Base-by-base conservation (phyloP, 78 protist genomes). In the Protostelium mycophagum region DNA sequence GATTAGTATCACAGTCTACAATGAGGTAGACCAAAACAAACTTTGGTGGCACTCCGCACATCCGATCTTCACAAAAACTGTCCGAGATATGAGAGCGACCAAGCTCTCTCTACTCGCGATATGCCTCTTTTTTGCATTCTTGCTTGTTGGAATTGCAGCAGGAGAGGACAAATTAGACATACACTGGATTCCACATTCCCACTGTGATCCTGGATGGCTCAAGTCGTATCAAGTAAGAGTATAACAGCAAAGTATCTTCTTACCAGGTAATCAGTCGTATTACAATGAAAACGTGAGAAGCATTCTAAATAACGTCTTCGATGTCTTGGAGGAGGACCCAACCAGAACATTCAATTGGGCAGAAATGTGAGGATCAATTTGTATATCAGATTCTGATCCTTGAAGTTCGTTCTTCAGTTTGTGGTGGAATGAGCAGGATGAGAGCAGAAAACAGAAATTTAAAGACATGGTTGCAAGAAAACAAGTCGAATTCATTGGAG, bases 141-240 rank as follows among this genome's bases (percentile, higher is more conserved):
- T n/a, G n/a, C n/a, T n/a, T n/a, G n/a, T n/a, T n/a, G n/a, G n/a
- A n/a, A n/a, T n/a, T n/a, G n/a, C n/a, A n/a, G n/a, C n/a, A n/a
- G n/a, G n/a, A n/a, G 73, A 51, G 73, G 73, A 36, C 38, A 73
- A 9, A 35, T 36, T 88, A 37, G 34, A 88, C 5, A 37, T 90
- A 0, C 92, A 90, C 84, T 5, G 83, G 0, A 89, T 94, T 25
- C 89, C 97, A 0, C 95, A 92, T 63, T 87, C 94, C 28, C 97
- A 95, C 87, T 90, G 93, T 16, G 97, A 95, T 86, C 90, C 93
- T 28, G 93, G 94, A 5, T 95, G 97, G 97, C 35, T 95, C 28
- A 29, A 23, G 28, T 88, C 95, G 28, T 88, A 88, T 28, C 91
- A 95, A 25, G 95, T 88, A 25, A 83, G 85, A 28, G 29, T 36